Conservation (phyloP, 1,284 basidiomycete species). For the Leccinum fallax region DNA sequence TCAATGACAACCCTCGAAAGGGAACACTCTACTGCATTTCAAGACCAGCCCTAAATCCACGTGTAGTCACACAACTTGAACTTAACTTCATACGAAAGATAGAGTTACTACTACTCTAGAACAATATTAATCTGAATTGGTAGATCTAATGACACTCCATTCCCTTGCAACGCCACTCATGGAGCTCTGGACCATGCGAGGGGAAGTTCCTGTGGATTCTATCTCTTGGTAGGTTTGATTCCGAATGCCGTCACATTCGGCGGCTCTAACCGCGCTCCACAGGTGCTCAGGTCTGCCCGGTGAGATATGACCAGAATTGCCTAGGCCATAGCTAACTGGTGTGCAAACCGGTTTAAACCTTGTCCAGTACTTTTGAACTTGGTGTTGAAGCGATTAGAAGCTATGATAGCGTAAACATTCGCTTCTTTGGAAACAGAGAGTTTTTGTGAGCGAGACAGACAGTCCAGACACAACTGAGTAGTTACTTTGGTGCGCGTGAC, state of each 20-base stretch:
- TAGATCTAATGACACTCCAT: constrained; percentile 6
- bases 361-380: constrained; percentile 4
- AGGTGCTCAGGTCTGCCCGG: neutral
- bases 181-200: constrained; percentile 8
- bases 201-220: constrained; percentile 28
- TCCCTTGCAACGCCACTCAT: constrained; percentile 15
- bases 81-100: neutral
- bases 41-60: constrained; percentile 32
- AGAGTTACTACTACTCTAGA: neutral
- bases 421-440: neutral
- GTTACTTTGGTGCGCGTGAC: neutral
- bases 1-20: constrained; percentile 3
- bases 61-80: constrained; percentile 12
- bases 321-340: neutral
- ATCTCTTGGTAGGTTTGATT: neutral
- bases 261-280: neutral
- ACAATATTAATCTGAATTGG: constrained; percentile 2
- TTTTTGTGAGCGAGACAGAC: neutral
- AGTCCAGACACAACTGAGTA: neutral
- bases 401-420: neutral
- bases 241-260: constrained; percentile 23
- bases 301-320: neutral
- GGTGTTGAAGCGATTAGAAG: constrained; percentile 11
- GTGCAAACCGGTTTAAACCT: constrained; percentile 21
- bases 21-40: constrained; percentile 3